phyloP scores from a whole-genome alignment of 2,329 filamentous ascomycete species.

The Macrophomina phaseolina region DNA sequence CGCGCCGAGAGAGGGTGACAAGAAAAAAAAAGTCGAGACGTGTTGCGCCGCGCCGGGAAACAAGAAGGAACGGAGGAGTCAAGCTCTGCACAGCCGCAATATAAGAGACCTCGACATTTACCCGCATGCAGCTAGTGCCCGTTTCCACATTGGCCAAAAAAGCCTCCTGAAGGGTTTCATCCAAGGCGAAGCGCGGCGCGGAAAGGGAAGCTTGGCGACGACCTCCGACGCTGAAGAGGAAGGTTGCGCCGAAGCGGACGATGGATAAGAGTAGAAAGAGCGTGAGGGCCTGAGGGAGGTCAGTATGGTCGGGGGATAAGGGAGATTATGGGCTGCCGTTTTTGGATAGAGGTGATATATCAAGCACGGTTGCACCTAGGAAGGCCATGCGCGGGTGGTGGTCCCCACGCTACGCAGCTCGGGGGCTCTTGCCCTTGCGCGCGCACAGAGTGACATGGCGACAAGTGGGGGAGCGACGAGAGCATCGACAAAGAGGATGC shows the following conservation, averaged over 20 bases:
- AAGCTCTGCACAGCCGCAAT: slow-evolving; percentile 1
- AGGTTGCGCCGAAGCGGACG: no score
- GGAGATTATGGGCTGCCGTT: slow-evolving; percentile 11
- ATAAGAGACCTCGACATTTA: not conserved
- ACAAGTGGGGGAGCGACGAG: not conserved
- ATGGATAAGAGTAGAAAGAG: not conserved
- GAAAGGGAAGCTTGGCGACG: not conserved
- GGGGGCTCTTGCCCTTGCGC: not conserved
- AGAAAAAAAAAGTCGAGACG: not conserved
- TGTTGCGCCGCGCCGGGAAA: not conserved
- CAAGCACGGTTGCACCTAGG: not conserved
- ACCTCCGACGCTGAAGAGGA: not conserved
- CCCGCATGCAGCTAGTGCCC: not conserved
- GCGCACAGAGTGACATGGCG: not conserved
- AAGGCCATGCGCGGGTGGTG: not conserved
- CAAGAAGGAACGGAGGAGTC: not conserved
- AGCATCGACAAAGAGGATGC: not conserved
- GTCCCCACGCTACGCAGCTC: no score
- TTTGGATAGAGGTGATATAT: not conserved
- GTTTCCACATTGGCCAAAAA: not conserved
- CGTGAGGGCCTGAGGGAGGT: not conserved
- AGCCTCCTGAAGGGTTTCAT: not conserved
- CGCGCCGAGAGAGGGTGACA: not conserved
- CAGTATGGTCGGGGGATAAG: not conserved
- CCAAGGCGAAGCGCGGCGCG: not conserved